Conservation (phyloP, 768 basidiomycete species). For the Suillus placidus region DNA sequence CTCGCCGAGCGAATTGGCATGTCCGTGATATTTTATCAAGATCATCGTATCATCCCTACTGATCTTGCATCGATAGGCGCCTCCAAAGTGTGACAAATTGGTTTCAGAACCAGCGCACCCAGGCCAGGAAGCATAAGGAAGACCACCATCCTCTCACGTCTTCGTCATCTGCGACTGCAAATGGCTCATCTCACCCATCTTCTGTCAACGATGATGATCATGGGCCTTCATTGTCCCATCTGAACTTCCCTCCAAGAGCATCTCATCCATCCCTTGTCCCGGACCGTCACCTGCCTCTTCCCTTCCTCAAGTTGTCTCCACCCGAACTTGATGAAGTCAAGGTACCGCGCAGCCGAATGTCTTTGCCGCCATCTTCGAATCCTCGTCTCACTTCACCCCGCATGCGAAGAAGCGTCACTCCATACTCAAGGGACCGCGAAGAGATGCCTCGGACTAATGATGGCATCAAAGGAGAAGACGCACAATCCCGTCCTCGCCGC, state of each 20-base stretch:
- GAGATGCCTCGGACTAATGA: slow-evolving; percentile 27
- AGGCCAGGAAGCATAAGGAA: slow-evolving; percentile 71
- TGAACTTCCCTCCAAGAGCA: slow-evolving; percentile 28
- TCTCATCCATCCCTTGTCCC: slow-evolving; percentile 35
- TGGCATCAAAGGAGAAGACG: slow-evolving; percentile 26
- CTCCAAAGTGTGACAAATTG: slow-evolving; percentile 82
- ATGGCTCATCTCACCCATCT: slow-evolving; percentile 12
- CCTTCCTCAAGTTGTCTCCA: slow-evolving; percentile 17
- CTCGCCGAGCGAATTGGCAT: slow-evolving; percentile 74
- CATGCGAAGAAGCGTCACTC: slow-evolving; percentile 27
- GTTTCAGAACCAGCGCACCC: slow-evolving; percentile 86
- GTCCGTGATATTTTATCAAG: slow-evolving; percentile 47
- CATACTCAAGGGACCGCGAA: slow-evolving; percentile 33
- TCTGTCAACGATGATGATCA: slow-evolving; percentile 10
- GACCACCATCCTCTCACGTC: slow-evolving; percentile 38
- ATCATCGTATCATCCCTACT: slow-evolving; percentile 21
- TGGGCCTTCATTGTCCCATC: slow-evolving; percentile 16
- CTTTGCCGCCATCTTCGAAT: slow-evolving; percentile 31
- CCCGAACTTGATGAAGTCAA: slow-evolving; percentile 20
- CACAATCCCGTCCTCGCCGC: slow-evolving; percentile 60
- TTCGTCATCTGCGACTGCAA: slow-evolving; percentile 29
- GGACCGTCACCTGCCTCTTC: slow-evolving; percentile 20
- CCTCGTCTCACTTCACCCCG: slow-evolving; percentile 35
- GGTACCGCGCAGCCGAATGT: slow-evolving; percentile 34
- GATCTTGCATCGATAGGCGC: slow-evolving; percentile 50